These are phyloP conservation scores for Lolium perenne DNA, from an alignment of 176 grass and related monocot species.

Conservation along the genomic window DNA sequence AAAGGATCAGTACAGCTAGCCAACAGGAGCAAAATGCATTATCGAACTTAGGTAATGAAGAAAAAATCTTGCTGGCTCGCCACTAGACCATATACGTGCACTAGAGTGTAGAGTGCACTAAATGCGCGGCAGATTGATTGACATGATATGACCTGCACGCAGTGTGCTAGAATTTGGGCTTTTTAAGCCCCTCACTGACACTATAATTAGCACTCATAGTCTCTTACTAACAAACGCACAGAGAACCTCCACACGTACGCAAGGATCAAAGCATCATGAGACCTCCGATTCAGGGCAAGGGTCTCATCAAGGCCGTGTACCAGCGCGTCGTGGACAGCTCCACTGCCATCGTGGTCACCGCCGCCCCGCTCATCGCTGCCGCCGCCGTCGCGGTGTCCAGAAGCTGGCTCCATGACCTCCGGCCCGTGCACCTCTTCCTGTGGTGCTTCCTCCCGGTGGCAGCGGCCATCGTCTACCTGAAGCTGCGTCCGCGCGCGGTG, in stretches of 20 bases:
- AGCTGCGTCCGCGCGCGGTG: conserved; percentile 38
- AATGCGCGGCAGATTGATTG: neutral
- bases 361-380: neutral
- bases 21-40: too few relatives aligned
- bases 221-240: neutral
- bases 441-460: conserved; percentile 37
- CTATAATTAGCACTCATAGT: neutral
- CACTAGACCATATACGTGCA: too few relatives aligned
- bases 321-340: conserved; percentile 21
- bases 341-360: neutral
- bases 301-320: conserved; percentile 13
- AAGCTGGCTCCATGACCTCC: neutral
- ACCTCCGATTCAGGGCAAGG: neutral
- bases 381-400: neutral
- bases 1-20: too few relatives aligned
- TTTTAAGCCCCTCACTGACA: neutral
- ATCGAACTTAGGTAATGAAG: too few relatives aligned
- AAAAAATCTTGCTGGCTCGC: neutral
- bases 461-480: conserved; percentile 27
- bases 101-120: neutral
- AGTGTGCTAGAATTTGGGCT: neutral
- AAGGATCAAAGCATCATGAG: conserved; percentile 17
- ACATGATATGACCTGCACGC: neutral
- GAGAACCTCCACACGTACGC: neutral
- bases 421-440: conserved; percentile 34